Base-by-base conservation (phyloP, 495 filamentous ascomycete genomes). In the Penicillium roqueforti region DNA sequence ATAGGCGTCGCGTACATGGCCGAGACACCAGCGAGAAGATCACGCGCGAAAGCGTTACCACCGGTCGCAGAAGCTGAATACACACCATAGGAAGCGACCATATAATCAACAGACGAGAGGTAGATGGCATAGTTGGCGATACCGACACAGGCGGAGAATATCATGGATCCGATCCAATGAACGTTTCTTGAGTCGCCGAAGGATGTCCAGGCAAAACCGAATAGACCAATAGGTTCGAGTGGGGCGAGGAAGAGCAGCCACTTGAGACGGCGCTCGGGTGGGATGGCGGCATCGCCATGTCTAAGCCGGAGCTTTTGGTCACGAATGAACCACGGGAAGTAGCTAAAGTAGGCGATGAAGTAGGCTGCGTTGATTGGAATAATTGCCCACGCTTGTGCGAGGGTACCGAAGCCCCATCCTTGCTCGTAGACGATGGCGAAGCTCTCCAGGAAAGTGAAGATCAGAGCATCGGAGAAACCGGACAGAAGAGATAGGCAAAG, bases 51-150 rank as follows among this genome's bases (percentile, higher is more conserved):
- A 6, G 76, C 83, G 53, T 87, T 86, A 9, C 84, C 84, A 36
- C 87, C 87, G 6, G 85, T 88, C 0, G 87, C 87, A 0, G 87
- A 89, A 4, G 87, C 84, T 3, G 85, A 83, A 66, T 88, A 90
- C 4, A 83, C 83, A 6, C 87, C 87, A 61, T 91, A 90, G 1
- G 85, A 76, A 43, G 80, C 82, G 48, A 90, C 81, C 86, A 89
- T 89, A 68, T 91, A 91, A 53, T 91, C 87, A 52, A 90, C 86
- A 0, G 87, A 86, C 9, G 84, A 85, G 73, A 89, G 83, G 67
- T 87, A 87, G 54, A 87, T 85, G 48, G 77, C 73, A 57, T 83
- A 87, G 58, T 86, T 85, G 36, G 83, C 83, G 43, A 85, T 83
- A 20, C 80, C 83, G 47, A 87, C 80, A 45, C 83, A 69, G 8